Base-by-base conservation (phyloP, 148 eudicot genomes). In the Camellia japonica region DNA sequence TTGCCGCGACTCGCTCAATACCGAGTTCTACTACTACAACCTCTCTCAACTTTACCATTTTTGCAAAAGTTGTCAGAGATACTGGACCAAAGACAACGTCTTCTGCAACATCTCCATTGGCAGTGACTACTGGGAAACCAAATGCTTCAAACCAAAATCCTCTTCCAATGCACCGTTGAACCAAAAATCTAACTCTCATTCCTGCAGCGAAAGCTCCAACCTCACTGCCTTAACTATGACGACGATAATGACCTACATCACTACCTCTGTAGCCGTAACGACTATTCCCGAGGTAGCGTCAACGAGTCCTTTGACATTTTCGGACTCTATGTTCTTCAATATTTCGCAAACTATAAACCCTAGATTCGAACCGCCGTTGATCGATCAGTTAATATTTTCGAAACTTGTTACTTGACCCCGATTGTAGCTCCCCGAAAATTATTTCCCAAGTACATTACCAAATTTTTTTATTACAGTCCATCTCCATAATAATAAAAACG, bases 81-180 rank as follows among this genome's bases (percentile, higher is more conserved):
- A 90, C 87, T 90, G 93, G 93, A 90, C 93, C 23, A 88, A 88
- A 56, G 93, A 90, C 68, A 90, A 89, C 42, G 89, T 88, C 46
- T 86, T 90, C 73, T 87, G 93, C 43, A 90, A 88, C 86, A 90
- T 90, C 63, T 90, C 92, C 62, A 86, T 90, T 62, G 90, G 89
- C 4, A 90, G 92, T 5, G 90, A 90, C 8, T 86, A 88, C 84
- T 87, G 89, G 41, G 86, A 87, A 59, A 38, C 85, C 42, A 90
- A 85, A 77, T 87, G 88, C 4, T 77, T 86, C 13, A 82, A 84
- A 52, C 19, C 75, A 1, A 79, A 80, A 15, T 4, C 78, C 0
- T 19, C 63, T 38, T 16, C 63, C 2, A 69, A 66, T 14, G 64
- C 70, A 1, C 43, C 67, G 2, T 16, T 20, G 20, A 73, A 64